Conservation (phyloP, 192 early-diverging fungal genomes). For the Backusella luteola region DNA sequence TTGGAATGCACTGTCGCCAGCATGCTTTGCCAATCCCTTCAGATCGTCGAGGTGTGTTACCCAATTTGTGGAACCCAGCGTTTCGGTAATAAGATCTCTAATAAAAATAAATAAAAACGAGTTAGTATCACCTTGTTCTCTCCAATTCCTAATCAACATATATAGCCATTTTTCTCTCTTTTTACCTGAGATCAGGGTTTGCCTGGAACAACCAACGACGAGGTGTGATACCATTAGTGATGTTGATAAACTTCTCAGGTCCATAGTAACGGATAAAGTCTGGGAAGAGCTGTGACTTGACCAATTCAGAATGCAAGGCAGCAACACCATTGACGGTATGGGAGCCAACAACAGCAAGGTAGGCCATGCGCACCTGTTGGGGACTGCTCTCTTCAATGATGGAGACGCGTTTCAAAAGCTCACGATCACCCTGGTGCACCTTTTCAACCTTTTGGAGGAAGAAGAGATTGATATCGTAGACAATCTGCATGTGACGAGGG, state of each 20-base stretch:
- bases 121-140: background rate
- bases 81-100: slow-evolving; percentile 76
- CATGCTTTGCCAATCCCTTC: slow-evolving; percentile 58
- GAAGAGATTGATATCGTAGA: slow-evolving; percentile 98
- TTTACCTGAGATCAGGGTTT: slow-evolving; percentile 71
- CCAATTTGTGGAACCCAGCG: slow-evolving; percentile 73
- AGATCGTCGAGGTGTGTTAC: slow-evolving; percentile 74
- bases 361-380: slow-evolving; percentile 96
- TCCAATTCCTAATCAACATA: background rate
- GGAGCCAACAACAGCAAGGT: slow-evolving; percentile 90
- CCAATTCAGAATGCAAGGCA: slow-evolving; percentile 77
- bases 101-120: background rate
- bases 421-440: slow-evolving; percentile 82
- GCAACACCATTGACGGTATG: slow-evolving; percentile 98
- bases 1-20: slow-evolving; percentile 71
- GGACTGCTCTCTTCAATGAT: slow-evolving; percentile 92
- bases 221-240: slow-evolving; percentile 97
- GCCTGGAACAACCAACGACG: slow-evolving; percentile 97
- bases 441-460: slow-evolving; percentile 94
- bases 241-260: slow-evolving; percentile 87
- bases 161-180: background rate
- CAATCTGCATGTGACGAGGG: slow-evolving; percentile 97
- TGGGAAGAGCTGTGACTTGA: slow-evolving; percentile 80
- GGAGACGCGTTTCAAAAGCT: slow-evolving; percentile 81
- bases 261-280: slow-evolving; percentile 92